Evolutionary conservation across 208 protist genomes (phyloP).

Genomic region (Crithidia fasciculata): DNA sequence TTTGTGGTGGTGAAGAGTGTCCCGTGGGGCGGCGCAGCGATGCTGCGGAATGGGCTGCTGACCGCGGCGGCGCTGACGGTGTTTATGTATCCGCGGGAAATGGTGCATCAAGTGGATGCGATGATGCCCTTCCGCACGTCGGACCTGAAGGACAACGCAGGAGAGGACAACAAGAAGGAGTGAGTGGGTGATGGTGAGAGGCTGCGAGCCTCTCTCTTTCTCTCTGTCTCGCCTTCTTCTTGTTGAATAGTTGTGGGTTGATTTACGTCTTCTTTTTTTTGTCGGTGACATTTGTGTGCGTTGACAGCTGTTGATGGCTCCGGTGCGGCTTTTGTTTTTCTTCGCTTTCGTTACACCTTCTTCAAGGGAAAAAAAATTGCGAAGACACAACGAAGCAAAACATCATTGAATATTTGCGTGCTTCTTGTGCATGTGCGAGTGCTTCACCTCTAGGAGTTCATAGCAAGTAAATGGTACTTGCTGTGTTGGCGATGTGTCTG

Average conservation of each 20-base stretch:
- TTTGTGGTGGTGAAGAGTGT: conserved; percentile 68
- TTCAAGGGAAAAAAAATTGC: too few species aligned
- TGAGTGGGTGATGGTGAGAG: background rate
- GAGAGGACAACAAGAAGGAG: conserved; percentile 9
- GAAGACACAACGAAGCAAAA: too few species aligned
- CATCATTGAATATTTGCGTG: too few species aligned
- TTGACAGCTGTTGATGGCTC: too few species aligned
- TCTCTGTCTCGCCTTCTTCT: background rate
- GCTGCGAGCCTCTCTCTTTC: background rate
- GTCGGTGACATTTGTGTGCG: too few species aligned
- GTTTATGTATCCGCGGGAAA: conserved; percentile 71
- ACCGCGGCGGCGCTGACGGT: conserved; percentile 43
- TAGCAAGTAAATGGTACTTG: too few species aligned
- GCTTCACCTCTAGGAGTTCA: too few species aligned
- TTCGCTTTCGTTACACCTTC: too few species aligned
- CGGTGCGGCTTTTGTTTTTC: too few species aligned
- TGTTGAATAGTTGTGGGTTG: too few species aligned
- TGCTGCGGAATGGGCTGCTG: conserved; percentile 65
- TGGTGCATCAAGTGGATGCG: conserved; percentile 40
- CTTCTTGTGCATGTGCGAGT: too few species aligned
- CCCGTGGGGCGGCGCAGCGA: conserved; percentile 57
- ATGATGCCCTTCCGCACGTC: conserved; percentile 45
- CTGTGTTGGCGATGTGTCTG: too few species aligned
- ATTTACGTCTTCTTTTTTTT: background rate
- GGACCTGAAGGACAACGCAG: background rate